Conservation (phyloP, 176 grass and related monocot species). For the Puya raimondii region DNA sequence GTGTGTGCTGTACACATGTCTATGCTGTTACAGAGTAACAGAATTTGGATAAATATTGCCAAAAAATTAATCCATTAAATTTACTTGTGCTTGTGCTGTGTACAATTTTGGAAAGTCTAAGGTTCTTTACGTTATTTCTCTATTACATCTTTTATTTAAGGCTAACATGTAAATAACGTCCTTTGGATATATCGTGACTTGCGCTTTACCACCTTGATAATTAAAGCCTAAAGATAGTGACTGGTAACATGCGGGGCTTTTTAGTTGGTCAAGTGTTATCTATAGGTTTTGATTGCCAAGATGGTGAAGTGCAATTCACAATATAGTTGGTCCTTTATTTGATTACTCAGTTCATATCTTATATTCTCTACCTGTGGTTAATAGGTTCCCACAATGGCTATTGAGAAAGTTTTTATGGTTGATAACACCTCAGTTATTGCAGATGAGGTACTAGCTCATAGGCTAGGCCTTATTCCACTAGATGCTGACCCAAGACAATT, state of each 20-base stretch:
- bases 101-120: too few relatives aligned
- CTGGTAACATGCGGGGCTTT: too few relatives aligned
- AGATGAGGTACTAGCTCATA: conserved; percentile 86
- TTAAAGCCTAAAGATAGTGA: too few relatives aligned
- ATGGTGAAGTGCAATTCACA: background rate
- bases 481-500: conserved; percentile 82
- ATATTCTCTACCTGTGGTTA: conserved; percentile 8
- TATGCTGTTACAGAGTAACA: background rate
- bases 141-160: background rate
- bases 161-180: too few relatives aligned
- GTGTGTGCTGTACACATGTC: conserved; percentile 20
- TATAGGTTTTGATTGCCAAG: too few relatives aligned
- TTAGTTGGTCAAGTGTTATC: too few relatives aligned
- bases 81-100: too few relatives aligned
- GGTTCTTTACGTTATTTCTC: too few relatives aligned
- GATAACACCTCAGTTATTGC: conserved; percentile 88
- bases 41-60: background rate
- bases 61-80: too few relatives aligned
- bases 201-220: too few relatives aligned
- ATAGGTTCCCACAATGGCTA: conserved; percentile 91
- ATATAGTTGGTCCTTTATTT: background rate
- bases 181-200: background rate
- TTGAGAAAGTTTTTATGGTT: conserved; percentile 79
- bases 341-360: background rate
- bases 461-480: conserved; percentile 82